Base-by-base conservation (phyloP, 1,284 basidiomycete species). In the Tremellales sp. region DNA sequence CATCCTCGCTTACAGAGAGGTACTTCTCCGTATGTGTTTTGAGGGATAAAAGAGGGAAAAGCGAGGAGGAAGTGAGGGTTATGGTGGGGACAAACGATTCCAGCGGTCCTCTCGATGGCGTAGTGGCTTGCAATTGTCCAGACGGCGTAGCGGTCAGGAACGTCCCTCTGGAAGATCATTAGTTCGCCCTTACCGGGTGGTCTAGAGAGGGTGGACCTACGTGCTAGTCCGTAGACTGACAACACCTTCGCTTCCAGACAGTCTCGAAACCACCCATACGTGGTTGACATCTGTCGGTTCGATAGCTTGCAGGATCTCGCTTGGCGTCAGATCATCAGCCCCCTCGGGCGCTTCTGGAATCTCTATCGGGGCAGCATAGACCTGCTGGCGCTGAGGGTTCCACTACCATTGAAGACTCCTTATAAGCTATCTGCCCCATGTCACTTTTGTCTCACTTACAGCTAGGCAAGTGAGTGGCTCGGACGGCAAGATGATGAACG, bases 211-310 rank as follows among this genome's bases (percentile, higher is more conserved):
- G 9, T 9, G 9, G 6, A 65, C 67, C 49, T 37, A 72, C 70
- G 57, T 58, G 54, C 68, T 67, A 6, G 61, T 70, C 19, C 76
- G 53, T 24, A 77, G 54, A 24, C 72, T 75, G 40, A 77, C 58
- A 16, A 73, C 67, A 40, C 70, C 71, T 40, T 73, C 68, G 52
- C 72, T 72, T n/a, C 76, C 76, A 9, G 71, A 71, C n/a, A 77
- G 57, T 22, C 75, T 59, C 1, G 75, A 74, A 39, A 74, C 65
- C 16, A 77, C 76, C 75, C 75, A 77, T 8, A 78, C 76, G 38
- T 75, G 73, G 52, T 75, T 70, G 10, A 78, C 68, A 29, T 76
- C 75, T 1, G 58, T 62, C 12, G 77, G 77, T 57, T 70, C 73
- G 27, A 70, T 53, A 6, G 65, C 53, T 24, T 60, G 43, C 18